These are phyloP conservation scores for Centrapalus pauciflorus DNA, from an alignment of 129 eudicot species.

Conservation along the genomic window DNA sequence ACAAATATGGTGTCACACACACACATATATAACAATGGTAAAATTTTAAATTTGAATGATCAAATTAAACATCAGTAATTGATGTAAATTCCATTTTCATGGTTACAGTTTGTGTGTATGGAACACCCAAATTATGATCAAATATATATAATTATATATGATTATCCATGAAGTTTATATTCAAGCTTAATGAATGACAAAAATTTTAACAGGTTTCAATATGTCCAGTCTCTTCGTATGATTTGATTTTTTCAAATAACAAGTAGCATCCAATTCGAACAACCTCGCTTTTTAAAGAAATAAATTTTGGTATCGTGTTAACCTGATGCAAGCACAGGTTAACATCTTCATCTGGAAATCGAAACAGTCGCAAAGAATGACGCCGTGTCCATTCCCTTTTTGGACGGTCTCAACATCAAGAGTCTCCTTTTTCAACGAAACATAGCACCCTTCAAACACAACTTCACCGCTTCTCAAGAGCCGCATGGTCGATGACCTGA, in stretches of 20 bases:
- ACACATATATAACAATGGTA: too few relatives aligned
- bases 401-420: conserved; percentile 76
- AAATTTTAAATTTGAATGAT: too few relatives aligned
- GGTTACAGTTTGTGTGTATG: neutral
- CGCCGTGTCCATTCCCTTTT: conserved; percentile 81
- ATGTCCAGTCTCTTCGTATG: too few relatives aligned
- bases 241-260: neutral
- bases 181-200: conserved; percentile 7
- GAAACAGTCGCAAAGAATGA: conserved; percentile 52
- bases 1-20: too few relatives aligned
- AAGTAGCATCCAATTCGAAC: conserved; percentile 81
- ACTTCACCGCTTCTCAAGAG: conserved; percentile 84
- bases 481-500: conserved; percentile 57
- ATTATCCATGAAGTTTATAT: conserved; percentile 1
- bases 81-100: neutral
- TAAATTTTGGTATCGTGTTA: conserved; percentile 71
- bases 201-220: conserved; percentile 13
- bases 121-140: conserved; percentile 8
- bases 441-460: conserved; percentile 74
- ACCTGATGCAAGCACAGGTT: conserved; percentile 86
- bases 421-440: conserved; percentile 66
- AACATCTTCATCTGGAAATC: conserved; percentile 79
- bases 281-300: conserved; percentile 81
- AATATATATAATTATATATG: neutral
- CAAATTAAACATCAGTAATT: too few relatives aligned